Evolutionary conservation across 805 yeast genomes (phyloP).

Genomic region (Alloascoidea hylecoeti): DNA sequence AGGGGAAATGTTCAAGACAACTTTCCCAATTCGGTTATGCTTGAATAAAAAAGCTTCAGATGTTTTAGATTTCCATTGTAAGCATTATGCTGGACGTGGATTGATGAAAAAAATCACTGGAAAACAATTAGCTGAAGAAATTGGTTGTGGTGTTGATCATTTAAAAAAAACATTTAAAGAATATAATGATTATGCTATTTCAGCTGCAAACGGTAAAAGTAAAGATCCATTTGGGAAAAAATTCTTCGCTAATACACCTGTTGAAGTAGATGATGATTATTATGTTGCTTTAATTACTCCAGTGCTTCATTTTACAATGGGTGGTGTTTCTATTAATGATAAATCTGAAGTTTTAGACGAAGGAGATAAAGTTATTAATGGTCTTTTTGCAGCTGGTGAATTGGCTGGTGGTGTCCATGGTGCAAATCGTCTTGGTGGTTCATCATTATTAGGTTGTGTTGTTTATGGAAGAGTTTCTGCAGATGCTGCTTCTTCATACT

Average conservation of each 20-base stretch:
- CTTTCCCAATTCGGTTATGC: conserved; percentile 31
- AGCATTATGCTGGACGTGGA: conserved; percentile 41
- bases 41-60: conserved; percentile 31
- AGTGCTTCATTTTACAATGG: conserved; percentile 55
- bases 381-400: conserved; percentile 43
- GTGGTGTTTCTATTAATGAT: conserved; percentile 43
- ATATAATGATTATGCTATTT: conserved; percentile 27
- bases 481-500: conserved; percentile 19
- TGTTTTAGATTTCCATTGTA: conserved; percentile 33
- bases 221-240: conserved; percentile 28
- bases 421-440: conserved; percentile 38
- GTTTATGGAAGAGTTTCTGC: conserved; percentile 31
- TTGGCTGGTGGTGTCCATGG: conserved; percentile 50
- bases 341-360: conserved; percentile 23
- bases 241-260: conserved; percentile 33
- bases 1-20: conserved; percentile 35
- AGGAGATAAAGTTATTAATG: conserved; percentile 17
- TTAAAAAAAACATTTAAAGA: conserved; percentile 20
- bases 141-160: conserved; percentile 18
- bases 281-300: conserved; percentile 41
- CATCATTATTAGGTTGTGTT: conserved; percentile 40
- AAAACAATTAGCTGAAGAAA: conserved; percentile 25
- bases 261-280: conserved; percentile 20
- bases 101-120: conserved; percentile 35
- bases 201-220: conserved; percentile 23